Percentiles rank a stretch among this genome's conserved stretches.
Evolutionary conservation across 768 basidiomycete genomes (phyloP).

Genomic region (Austroboletus eburneus): DNA sequence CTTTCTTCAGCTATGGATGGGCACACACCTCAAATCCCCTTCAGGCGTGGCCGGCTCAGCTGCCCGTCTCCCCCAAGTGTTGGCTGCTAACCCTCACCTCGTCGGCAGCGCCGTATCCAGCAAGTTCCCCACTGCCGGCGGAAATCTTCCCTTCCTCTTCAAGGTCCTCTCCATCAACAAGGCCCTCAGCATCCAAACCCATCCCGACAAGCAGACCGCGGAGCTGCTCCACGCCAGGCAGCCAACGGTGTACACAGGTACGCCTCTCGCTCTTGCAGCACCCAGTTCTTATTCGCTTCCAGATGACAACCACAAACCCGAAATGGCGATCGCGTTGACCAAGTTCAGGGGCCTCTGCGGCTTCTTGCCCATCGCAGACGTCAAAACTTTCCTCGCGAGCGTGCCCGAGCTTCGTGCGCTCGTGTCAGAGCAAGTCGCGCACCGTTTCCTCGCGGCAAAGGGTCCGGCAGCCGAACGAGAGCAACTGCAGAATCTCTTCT

Average conservation of each 20-base stretch:
- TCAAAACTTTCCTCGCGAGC: constrained; percentile 59
- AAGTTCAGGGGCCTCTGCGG: constrained; percentile 90
- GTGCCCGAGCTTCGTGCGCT: constrained; percentile 78
- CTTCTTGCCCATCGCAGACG: constrained; percentile 75
- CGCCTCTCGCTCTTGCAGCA: constrained; percentile 12
- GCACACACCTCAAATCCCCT: constrained; percentile 81
- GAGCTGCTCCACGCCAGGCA: constrained; percentile 60
- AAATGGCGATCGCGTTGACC: constrained; percentile 97
- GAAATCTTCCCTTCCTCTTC: constrained; percentile 87
- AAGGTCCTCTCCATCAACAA: constrained; percentile 89
- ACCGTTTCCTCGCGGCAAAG: constrained; percentile 47
- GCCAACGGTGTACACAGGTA: constrained; percentile 91
- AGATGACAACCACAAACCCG: constrained; percentile 98
- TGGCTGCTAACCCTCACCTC: constrained; percentile 63
- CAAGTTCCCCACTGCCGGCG: constrained; percentile 50
- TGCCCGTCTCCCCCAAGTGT: constrained; percentile 50
- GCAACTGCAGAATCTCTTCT: constrained; percentile 72
- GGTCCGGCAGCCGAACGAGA: constrained; percentile 35
- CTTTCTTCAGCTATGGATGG: constrained; percentile 88
- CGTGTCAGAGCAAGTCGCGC: constrained; percentile 52
- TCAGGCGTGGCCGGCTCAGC: constrained; percentile 49
- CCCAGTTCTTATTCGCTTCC: constrained; percentile 8
- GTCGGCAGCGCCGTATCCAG: constrained; percentile 57
- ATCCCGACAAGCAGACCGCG: constrained; percentile 84
- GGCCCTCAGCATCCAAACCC: constrained; percentile 87